Conservation (phyloP, 441 rosid species). For the Jatropha podagrica region DNA sequence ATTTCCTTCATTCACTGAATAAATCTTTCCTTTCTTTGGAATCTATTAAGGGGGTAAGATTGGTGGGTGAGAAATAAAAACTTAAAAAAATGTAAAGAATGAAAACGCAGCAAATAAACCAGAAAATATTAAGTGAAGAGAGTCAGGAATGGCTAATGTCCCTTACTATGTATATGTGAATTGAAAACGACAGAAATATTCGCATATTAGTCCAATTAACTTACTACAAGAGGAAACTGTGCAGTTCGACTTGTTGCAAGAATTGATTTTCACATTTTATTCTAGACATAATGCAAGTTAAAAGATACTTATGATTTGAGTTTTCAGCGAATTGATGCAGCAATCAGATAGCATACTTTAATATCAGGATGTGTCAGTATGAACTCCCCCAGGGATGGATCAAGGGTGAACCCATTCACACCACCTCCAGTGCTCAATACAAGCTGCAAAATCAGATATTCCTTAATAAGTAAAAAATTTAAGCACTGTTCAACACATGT, state of each 20-base stretch:
- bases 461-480: slow-evolving; percentile 1
- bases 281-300: not conserved
- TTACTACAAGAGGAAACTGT: not conserved
- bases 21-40: slow-evolving; percentile 90
- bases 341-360: slow-evolving; percentile 46
- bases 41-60: slow-evolving; percentile 40
- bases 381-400: slow-evolving; percentile 98
- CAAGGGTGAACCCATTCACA: slow-evolving; percentile 91
- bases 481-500: too few species aligned
- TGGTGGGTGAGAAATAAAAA: too few species aligned
- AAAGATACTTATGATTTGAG: not conserved
- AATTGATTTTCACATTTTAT: not conserved
- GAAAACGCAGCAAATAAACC: slow-evolving; percentile 2
- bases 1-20: slow-evolving; percentile 98
- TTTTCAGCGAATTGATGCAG: slow-evolving; percentile 1
- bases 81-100: not conserved
- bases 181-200: not conserved
- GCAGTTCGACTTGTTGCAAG: not conserved
- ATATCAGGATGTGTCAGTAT: slow-evolving; percentile 92
- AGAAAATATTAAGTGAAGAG: not conserved
- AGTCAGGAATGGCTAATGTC: not conserved
- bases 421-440: slow-evolving; percentile 89
- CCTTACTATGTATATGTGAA: not conserved
- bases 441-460: slow-evolving; percentile 50
- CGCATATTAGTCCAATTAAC: too few species aligned